phyloP scores from a whole-genome alignment of 495 filamentous ascomycete species.

The Penicillium paxilli region DNA sequence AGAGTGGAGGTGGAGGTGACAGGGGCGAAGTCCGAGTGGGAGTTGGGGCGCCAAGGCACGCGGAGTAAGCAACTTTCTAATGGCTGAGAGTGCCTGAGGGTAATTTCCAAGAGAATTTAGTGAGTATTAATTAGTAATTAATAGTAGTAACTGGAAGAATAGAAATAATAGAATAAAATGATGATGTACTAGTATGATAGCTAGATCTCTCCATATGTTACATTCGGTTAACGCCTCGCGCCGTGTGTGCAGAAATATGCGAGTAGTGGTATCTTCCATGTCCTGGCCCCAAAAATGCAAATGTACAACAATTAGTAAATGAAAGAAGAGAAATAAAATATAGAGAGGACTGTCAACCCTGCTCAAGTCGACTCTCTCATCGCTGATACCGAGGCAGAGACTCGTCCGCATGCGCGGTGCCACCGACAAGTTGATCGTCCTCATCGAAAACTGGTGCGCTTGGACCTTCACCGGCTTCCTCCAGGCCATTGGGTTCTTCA shows the following conservation, averaged over 20 bases:
- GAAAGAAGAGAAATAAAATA: not conserved
- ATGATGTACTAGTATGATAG: not conserved
- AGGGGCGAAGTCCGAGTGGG: too few relatives aligned
- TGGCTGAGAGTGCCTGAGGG: too few relatives aligned
- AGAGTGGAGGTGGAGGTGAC: not conserved
- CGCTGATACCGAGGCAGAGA: constrained; percentile 50
- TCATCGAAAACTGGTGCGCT: constrained; percentile 70
- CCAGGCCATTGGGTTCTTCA: constrained; percentile 42
- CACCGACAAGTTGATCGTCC: constrained; percentile 47
- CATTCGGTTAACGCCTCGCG: constrained; percentile 21
- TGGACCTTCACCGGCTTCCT: constrained; percentile 44
- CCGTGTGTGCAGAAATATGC: constrained; percentile 21
- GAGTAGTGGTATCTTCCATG: constrained; percentile 35
- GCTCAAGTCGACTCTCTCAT: constrained; percentile 22
- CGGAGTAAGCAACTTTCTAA: too few relatives aligned
- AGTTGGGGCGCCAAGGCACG: not conserved
- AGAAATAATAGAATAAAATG: not conserved
- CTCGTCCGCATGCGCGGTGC: constrained; percentile 44
- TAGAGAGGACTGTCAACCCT: too few relatives aligned
- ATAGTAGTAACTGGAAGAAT: not conserved
- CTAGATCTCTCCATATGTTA: constrained; percentile 4
- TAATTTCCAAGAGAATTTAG: not conserved
- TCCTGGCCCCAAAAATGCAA: constrained; percentile 28
- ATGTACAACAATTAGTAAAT: constrained; percentile 18
- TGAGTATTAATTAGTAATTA: not conserved